These are phyloP conservation scores for Fusarium beomiforme DNA, from an alignment of 2,329 filamentous ascomycete species.

Conservation along the genomic window DNA sequence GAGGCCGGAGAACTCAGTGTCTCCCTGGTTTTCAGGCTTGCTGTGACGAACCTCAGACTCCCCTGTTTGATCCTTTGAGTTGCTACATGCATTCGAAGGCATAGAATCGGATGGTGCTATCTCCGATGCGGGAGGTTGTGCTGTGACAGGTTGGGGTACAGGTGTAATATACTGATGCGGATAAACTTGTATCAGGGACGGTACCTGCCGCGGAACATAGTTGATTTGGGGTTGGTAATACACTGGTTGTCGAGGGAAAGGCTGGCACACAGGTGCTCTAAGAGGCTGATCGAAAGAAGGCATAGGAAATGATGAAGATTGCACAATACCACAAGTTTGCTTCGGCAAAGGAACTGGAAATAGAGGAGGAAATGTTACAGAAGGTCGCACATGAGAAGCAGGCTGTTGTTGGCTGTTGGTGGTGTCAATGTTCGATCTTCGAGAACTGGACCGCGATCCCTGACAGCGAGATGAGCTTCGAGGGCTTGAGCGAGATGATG, in stretches of 20 bases:
- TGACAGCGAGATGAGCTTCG: conserved; percentile 4
- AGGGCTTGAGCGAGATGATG: conserved; percentile 10
- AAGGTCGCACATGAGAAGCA: conserved; percentile 35
- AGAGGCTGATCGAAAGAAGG: conserved; percentile 23
- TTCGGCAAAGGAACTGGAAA: conserved; percentile 30
- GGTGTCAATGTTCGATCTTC: conserved; percentile 3
- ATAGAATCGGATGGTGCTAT: neutral
- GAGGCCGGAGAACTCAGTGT: neutral
- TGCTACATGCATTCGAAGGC: neutral
- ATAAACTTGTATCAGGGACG: conserved; percentile 11
- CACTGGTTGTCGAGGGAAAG: conserved; percentile 32
- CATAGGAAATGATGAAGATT: conserved; percentile 22
- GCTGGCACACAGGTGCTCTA: conserved; percentile 16
- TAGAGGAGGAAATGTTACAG: conserved; percentile 29
- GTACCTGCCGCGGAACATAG: conserved; percentile 20
- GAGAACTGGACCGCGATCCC: conserved; percentile 17
- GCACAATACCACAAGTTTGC: conserved; percentile 24
- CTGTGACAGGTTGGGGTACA: neutral
- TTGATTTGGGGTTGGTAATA: conserved; percentile 36
- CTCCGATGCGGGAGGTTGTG: neutral
- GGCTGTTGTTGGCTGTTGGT: neutral
- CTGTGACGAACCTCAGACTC: neutral
- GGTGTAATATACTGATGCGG: conserved; percentile 18
- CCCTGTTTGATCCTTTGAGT: neutral
- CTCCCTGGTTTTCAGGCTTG: neutral